Evolutionary conservation across 78 protist species (phyloP).

Genomic region (Trichosphaerium sp.): DNA sequence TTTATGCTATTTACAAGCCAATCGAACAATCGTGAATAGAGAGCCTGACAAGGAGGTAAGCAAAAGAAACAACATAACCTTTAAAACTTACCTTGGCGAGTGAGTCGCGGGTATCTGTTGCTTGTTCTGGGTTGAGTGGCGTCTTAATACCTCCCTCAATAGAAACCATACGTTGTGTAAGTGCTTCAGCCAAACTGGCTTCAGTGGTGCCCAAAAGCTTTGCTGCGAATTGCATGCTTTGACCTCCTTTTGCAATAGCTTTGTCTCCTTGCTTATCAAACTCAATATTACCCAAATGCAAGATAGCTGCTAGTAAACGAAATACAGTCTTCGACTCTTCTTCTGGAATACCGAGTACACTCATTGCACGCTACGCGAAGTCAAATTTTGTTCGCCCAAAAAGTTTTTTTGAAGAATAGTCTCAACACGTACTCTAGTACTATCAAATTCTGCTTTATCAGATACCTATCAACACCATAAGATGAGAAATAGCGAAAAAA

Average conservation of each 20-base stretch:
- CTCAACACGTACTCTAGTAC: not conserved
- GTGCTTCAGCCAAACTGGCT: slow-evolving; percentile 24
- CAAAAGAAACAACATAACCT: no score
- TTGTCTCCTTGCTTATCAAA: slow-evolving; percentile 8
- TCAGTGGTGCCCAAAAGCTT: slow-evolving; percentile 33
- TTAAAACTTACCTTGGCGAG: slow-evolving; percentile 44
- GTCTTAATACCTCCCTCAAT: slow-evolving; percentile 22
- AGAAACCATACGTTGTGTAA: slow-evolving; percentile 34
- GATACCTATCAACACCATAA: no score
- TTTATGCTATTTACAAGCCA: slow-evolving; percentile 54
- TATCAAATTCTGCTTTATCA: no score
- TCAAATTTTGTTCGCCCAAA: no score
- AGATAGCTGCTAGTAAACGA: slow-evolving; percentile 56
- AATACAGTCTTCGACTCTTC: slow-evolving; percentile 36
- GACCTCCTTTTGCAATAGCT: slow-evolving; percentile 1
- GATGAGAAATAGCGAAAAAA: no score
- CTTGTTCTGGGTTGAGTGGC: slow-evolving; percentile 49
- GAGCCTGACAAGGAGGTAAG: no score
- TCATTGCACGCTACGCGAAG: slow-evolving; percentile 54
- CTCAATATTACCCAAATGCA: slow-evolving; percentile 60
- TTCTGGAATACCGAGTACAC: slow-evolving; percentile 48
- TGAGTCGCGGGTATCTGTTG: slow-evolving; percentile 36
- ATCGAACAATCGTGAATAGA: slow-evolving; percentile 20
- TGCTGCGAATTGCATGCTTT: slow-evolving; percentile 32
- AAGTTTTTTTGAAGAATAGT: not conserved